Evolutionary conservation across 305 asterid species (phyloP), one percentile per base, ranked within the genome.

Genomic region (Solanum hybrid): DNA sequence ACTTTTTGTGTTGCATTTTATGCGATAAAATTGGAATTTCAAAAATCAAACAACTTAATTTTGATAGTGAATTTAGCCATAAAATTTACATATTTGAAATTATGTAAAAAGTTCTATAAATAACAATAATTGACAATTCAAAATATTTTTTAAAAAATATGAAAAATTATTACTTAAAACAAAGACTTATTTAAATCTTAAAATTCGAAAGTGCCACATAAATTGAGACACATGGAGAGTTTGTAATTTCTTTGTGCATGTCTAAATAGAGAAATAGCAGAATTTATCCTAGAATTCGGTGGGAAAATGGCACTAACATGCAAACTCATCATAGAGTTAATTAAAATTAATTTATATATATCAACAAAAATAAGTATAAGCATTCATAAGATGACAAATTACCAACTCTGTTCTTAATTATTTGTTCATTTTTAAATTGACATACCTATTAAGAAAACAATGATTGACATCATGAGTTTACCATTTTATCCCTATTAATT

Each of bases 141-240:
- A 64, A 64, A 64, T 64, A 64, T 60, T 56, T 60, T 56, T 6
- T n/a, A n/a, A 19, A 22, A 60, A 8, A 22, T 64, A 60, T 60
- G 1, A 22, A 22, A 60, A 22, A n/a, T n/a, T n/a, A n/a, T n/a
- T n/a, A n/a, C n/a, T n/a, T n/a, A n/a, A n/a, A n/a, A n/a, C n/a
- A n/a, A 60, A 60, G 0, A 60, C 10, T 7, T 60, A 2, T 0
- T 60, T 19, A 1, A 60, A 19, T 60, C 0, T 60, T 60, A 1
- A 19, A 60, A 60, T 60, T 0, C 0, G 2, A 60, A 60, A 0
- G 1, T 60, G 26, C 11, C 69, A 17, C 24, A 7, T 60, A 60
- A 19, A 60, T 7, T 60, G 11, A 6, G 4, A 51, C n/a, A 6
- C 2, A n/a, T n/a, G n/a, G 10, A 60, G 5, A 19, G 71, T 17